A percentile compares a stretch with the other conserved stretches of the same genome.
These are phyloP conservation scores for Arthrobotrys entomopaga DNA, from an alignment of 2,329 filamentous ascomycete species.

Conservation along the genomic window DNA sequence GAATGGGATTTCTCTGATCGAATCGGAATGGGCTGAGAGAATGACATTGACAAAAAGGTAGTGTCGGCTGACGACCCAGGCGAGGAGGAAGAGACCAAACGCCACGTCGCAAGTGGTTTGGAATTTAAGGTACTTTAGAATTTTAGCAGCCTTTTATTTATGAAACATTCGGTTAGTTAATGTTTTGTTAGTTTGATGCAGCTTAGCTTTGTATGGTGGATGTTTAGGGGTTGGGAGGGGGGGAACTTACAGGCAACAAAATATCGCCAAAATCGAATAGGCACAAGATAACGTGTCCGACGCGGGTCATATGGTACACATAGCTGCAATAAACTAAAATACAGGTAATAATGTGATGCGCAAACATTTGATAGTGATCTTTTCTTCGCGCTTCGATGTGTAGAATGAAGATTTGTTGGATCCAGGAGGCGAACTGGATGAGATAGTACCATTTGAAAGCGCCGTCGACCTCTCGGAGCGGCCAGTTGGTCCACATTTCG, in stretches of 20 bases:
- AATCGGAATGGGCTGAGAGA: conserved; percentile 80
- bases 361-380: conserved; percentile 95
- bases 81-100: conserved; percentile 85
- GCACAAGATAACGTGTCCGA: conserved; percentile 87
- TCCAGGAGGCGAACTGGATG: conserved; percentile 88
- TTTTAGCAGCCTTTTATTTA: conserved; percentile 81
- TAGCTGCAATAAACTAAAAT: conserved; percentile 83
- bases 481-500: conserved; percentile 86
- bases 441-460: conserved; percentile 89
- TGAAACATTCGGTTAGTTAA: not conserved
- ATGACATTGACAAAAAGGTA: conserved; percentile 80
- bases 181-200: not conserved
- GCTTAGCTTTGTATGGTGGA: conserved; percentile 5
- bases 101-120: conserved; percentile 79
- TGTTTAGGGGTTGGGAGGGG: not conserved
- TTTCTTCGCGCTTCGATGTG: conserved; percentile 94
- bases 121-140: conserved; percentile 87
- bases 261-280: conserved; percentile 95
- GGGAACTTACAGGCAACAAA: conserved; percentile 77
- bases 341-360: conserved; percentile 90
- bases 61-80: conserved; percentile 86
- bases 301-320: conserved; percentile 83
- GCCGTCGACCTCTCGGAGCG: conserved; percentile 76
- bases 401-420: conserved; percentile 93
- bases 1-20: conserved; percentile 70